Evolutionary conservation across 306 rosid genomes (phyloP), one percentile per base, ranked within the genome.

Genomic region (Begonia loranthoides): DNA sequence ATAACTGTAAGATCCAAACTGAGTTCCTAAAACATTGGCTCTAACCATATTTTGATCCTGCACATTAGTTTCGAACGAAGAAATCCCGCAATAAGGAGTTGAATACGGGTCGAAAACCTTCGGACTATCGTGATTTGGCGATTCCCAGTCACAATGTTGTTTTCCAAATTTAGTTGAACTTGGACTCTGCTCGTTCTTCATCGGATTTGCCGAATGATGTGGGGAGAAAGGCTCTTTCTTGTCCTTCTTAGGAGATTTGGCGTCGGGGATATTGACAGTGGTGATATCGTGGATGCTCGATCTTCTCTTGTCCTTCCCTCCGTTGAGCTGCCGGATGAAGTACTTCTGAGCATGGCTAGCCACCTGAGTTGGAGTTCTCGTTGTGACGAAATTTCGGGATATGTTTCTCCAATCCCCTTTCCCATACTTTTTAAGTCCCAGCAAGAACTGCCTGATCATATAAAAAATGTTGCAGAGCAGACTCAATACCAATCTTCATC

Each of bases 331-430:
- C 69, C 96, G 58, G 22, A 84, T 79, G 66, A 79, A 88, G 72
- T 79, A 88, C 68, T 88, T 88, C 54, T 88, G 96, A 60, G 96
- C 95, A 73, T 87, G 95, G 68, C 95, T 87, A 5, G 95, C 95
- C 7, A 87, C 95, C 63, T 87, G 95, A 12, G 96, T 88, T 0
- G 96, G 94, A 9, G 96, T 88, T 53, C 96, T 84, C 10, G 88
- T 66, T n/a, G 84, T 84, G 57, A 88, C 96, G 36, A 74, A 88
- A 66, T 79, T 88, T 45, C 76, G 64, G 11, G 96, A 81, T 45
- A 88, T 88, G 60, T 79, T 88, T 74, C 94, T 81, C 96, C 96
- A 88, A 21, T 88, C 96, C 14, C 96, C 96, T 69, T 88, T 88
- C 34, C 96, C 96, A 63, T 81, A 81, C 79, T 81, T 84, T 70